A percentile compares a stretch with the other conserved stretches of the same genome.
Conservation (phyloP, 805 yeast species). For the Starmerella tilneyi region DNA sequence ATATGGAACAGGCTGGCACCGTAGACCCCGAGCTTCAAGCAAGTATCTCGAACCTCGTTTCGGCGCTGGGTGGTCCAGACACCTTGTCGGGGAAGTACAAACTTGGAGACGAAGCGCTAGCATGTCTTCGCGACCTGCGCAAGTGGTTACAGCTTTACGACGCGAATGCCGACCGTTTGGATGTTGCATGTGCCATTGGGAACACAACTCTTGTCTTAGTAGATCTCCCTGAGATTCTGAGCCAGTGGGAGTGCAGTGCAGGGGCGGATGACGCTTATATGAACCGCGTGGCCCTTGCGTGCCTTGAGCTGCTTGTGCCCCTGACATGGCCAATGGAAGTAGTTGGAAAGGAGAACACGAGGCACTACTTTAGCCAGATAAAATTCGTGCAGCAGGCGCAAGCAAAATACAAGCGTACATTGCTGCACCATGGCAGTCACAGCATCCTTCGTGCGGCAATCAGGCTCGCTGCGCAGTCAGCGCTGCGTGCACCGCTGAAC, state of each 20-base stretch:
- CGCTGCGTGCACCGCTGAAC: constrained; percentile 39
- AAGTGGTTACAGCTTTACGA: constrained; percentile 82
- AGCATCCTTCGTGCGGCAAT: constrained; percentile 57
- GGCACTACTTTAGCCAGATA: constrained; percentile 47
- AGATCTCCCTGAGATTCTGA: constrained; percentile 64
- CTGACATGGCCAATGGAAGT: constrained; percentile 77
- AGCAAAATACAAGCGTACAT: constrained; percentile 54
- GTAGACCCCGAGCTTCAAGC: constrained; percentile 37
- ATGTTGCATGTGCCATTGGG: constrained; percentile 80
- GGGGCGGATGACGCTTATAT: constrained; percentile 29
- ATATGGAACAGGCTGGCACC: constrained; percentile 13
- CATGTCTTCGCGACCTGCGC: constrained; percentile 78
- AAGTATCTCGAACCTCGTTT: constrained; percentile 67
- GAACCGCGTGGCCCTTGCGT: constrained; percentile 58
- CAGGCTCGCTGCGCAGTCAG: constrained; percentile 39
- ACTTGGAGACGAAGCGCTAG: constrained; percentile 77
- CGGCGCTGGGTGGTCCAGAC: constrained; percentile 89
- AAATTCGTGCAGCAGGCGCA: constrained; percentile 59
- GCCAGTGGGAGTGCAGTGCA: constrained; percentile 52
- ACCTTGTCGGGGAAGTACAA: constrained; percentile 51
- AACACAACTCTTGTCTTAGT: constrained; percentile 62
- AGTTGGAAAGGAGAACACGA: constrained; percentile 42
- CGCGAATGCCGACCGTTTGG: constrained; percentile 56
- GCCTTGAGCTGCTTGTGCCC: constrained; percentile 69
- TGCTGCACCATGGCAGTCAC: constrained; percentile 51